Conservation (phyloP, 2,329 filamentous ascomycete species). For the Stachybotrys chartarum region DNA sequence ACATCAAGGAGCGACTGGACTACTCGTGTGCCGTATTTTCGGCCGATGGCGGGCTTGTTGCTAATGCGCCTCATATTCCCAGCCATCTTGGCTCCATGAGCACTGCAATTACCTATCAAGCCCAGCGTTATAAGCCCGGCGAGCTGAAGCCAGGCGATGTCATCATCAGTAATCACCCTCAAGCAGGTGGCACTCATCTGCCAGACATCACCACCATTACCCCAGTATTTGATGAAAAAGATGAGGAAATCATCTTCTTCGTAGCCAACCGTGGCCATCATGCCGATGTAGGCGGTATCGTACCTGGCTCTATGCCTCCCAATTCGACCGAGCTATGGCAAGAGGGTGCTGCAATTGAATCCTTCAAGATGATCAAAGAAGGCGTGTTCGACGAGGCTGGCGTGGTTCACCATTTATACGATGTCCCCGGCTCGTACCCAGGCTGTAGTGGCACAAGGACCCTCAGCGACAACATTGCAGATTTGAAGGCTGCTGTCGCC, state of each 20-base stretch:
- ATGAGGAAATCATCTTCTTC: constrained; percentile 23
- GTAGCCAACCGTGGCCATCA: constrained; percentile 24
- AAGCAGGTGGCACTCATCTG: constrained; percentile 36
- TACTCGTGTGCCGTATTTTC: constrained; percentile 76
- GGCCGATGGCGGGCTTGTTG: constrained; percentile 62
- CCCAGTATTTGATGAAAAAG: constrained; percentile 19
- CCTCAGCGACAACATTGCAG: constrained; percentile 75
- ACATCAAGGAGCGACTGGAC: constrained; percentile 72
- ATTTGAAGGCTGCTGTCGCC: constrained; percentile 79
- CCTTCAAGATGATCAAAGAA: constrained; percentile 18
- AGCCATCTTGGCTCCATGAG: constrained; percentile 75
- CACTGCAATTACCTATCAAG: constrained; percentile 64
- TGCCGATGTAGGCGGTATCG: constrained; percentile 46
- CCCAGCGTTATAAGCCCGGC: constrained; percentile 55
- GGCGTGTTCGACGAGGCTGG: constrained; percentile 35
- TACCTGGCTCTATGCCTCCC: constrained; percentile 70
- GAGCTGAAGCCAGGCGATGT: constrained; percentile 69
- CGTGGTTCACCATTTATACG: constrained; percentile 50
- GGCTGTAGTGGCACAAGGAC: constrained; percentile 54
- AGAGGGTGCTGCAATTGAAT: constrained; percentile 50
- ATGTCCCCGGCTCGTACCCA: constrained; percentile 11
- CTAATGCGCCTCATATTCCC: constrained; percentile 68
- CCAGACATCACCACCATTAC: constrained; percentile 20
- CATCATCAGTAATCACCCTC: constrained; percentile 54
- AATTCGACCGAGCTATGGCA: constrained; percentile 54